Base-by-base conservation (phyloP, 139 green algal species). In the Tetraselmis chui region DNA sequence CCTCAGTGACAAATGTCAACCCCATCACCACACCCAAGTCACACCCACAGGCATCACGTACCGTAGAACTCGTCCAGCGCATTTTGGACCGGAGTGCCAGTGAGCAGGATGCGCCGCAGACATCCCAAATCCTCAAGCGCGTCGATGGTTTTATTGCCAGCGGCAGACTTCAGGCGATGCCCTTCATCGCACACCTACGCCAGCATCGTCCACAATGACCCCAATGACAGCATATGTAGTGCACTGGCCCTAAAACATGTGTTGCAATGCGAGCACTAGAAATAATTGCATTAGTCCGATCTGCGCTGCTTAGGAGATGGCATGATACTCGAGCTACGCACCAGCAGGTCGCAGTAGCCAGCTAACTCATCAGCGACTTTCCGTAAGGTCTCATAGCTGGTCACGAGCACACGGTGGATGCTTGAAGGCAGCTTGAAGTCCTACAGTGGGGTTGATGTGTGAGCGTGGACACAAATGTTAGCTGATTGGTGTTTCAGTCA, bases 81-180 rank as follows among this genome's bases (percentile, higher is more conserved):
- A 89, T 98, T 97, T 87, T 98, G 94, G 1, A 97, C 67, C 0
- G 93, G 93, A 2, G 89, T 96, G 59, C 93, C 92, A 24, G 87
- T 96, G 22, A 98, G 87, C 28, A 98, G 84, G 27, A 98, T 88
- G 30, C 92, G 85, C 18, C 87, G 86, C 1, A 31, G 83, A 82
- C 91, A 97, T 59, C 79, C 79, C 24, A 97, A 86, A 27, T 83
- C 75, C 31, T 90, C 85, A 79, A 97, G 88, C 11, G 90, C 87
- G 18, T 86, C 80, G 28, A 97, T 95, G 30, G 93, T 98, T 84
- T 97, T 94, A 84, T 91, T 95, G 75, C 94, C 92, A n/a, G 82
- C 82, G 0, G 88, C 88, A 1, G 85, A 83, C 84, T 97, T 97
- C 5, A 97, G 92, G 67, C 78, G 74, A 25, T 83, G 59, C 26